Percentiles rank a stretch among this genome's conserved stretches.
phyloP scores from a whole-genome alignment of 2,329 filamentous ascomycete species.

The Trichocomaceae sp. region DNA sequence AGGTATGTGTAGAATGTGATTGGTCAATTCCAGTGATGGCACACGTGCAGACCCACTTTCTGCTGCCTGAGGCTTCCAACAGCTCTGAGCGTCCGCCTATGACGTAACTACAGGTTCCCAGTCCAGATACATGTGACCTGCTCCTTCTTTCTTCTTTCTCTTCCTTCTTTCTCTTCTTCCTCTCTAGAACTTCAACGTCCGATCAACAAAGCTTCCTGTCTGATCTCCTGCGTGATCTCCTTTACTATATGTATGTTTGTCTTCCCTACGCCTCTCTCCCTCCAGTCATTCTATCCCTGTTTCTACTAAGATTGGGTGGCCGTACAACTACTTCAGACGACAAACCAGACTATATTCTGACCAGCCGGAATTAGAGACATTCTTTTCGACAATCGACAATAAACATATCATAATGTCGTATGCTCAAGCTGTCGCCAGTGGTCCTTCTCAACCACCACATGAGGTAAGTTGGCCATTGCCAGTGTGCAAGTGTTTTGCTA shows the following conservation, averaged over 20 bases:
- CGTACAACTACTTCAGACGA: not conserved
- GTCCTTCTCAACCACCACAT: conserved; percentile 42
- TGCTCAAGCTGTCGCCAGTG: conserved; percentile 43
- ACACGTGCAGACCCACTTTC: not conserved
- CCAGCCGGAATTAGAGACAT: not conserved
- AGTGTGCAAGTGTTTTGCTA: not conserved
- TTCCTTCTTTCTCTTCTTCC: no score
- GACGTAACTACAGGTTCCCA: conserved; percentile 3
- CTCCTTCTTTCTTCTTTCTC: not conserved
- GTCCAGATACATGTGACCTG: not conserved
- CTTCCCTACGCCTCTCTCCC: not conserved
- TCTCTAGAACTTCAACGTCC: no score
- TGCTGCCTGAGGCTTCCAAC: no score
- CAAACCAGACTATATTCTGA: not conserved
- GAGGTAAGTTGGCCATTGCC: conserved; percentile 29
- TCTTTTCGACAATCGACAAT: conserved; percentile 15
- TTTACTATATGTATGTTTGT: not conserved
- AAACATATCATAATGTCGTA: conserved; percentile 38
- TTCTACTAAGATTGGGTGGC: not conserved
- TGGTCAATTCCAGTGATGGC: not conserved
- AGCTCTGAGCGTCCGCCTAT: conserved; percentile 1
- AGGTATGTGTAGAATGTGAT: no score
- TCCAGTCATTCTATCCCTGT: not conserved
- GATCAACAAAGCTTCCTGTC: not conserved
- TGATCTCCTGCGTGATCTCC: conserved; percentile 8